Evolutionary conservation across 1,139 yeast genomes (phyloP), one percentile per base, ranked within the genome.

Genomic region (Lodderomyces parapsilosis): DNA sequence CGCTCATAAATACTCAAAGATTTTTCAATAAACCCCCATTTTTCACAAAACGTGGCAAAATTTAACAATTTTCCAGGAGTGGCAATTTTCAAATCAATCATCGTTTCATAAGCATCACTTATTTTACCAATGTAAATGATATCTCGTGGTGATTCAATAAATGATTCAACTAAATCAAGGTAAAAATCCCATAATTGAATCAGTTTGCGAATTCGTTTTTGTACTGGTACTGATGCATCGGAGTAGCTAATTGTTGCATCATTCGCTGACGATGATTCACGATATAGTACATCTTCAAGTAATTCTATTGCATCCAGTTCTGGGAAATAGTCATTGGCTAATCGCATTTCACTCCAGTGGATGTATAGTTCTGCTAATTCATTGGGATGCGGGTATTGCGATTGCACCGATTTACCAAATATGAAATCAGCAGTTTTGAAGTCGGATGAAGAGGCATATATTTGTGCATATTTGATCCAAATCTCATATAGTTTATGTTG

Each of bases 361-460:
- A 79, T 67, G 74, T 90, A 88, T 3, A 89, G 60, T 2, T 75
- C 75, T 1, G 84, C 87, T 33, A 89, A 62, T 47, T 89, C 96
- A 27, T 79, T 78, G 1, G 80, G 68, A 15, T 73, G 65, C 24
- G 69, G 74, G 60, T 75, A 89, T 10, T 90, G 91, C 0, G 93
- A 93, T 42, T 81, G 80, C 1, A 80, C 68, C 0, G 94, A 85
- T 46, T 83, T 83, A 33, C 80, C 78, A 45, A 75, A 78, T 11
- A 90, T 77, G 11, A 76, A 67, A 49, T 86, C 66, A 0, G 94
- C 89, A 0, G 89, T 79, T 28, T 71, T 74, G 27, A 74, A 59
- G 52, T 86, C 87, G 1, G 68, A 65, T 39, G 72, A 67, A 1
- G 67, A 62, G 40, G 83, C 80, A 60, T 88, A 90, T 2, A 86